A percentile compares a stretch with the other conserved stretches of the same genome.
These are phyloP conservation scores for Wickerhamomyces subpelliculosus DNA, from an alignment of 805 yeast genomes.

Conservation along the genomic window DNA sequence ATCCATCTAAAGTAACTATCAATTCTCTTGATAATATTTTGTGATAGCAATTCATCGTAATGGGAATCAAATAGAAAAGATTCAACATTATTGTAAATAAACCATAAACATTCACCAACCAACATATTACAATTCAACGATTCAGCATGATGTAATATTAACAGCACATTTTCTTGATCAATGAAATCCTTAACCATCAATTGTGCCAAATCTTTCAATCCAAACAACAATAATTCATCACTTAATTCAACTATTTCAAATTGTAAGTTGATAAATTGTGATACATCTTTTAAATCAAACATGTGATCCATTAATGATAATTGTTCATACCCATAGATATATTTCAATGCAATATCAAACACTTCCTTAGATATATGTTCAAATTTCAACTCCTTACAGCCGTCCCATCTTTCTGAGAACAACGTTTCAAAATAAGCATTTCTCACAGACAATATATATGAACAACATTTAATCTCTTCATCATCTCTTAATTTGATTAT, in stretches of 20 bases:
- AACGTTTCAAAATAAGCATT: constrained; percentile 58
- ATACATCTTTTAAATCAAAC: constrained; percentile 19
- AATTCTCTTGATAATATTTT: constrained; percentile 15
- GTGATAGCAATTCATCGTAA: constrained; percentile 14
- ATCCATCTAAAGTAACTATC: constrained; percentile 32
- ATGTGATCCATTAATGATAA: constrained; percentile 28
- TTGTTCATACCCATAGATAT: constrained; percentile 50
- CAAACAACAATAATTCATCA: constrained; percentile 56
- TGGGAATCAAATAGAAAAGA: constrained; percentile 39
- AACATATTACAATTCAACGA: constrained; percentile 45
- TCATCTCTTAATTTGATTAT: constrained; percentile 41
- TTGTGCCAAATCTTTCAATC: constrained; percentile 57
- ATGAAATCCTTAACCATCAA: constrained; percentile 49
- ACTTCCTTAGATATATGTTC: constrained; percentile 32
- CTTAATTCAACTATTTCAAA: constrained; percentile 54
- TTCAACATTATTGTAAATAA: constrained; percentile 58
- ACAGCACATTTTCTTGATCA: constrained; percentile 50
- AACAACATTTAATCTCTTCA: constrained; percentile 33
- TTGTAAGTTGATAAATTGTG: constrained; percentile 43
- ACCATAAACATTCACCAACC: constrained; percentile 58
- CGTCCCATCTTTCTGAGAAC: constrained; percentile 49
- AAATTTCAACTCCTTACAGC: constrained; percentile 29
- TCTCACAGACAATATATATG: constrained; percentile 46
- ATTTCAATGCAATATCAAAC: constrained; percentile 44
- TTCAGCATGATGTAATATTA: constrained; percentile 49